Base-by-base conservation (phyloP, 2,329 filamentous ascomycete species). In the Fusarium agapanthi region DNA sequence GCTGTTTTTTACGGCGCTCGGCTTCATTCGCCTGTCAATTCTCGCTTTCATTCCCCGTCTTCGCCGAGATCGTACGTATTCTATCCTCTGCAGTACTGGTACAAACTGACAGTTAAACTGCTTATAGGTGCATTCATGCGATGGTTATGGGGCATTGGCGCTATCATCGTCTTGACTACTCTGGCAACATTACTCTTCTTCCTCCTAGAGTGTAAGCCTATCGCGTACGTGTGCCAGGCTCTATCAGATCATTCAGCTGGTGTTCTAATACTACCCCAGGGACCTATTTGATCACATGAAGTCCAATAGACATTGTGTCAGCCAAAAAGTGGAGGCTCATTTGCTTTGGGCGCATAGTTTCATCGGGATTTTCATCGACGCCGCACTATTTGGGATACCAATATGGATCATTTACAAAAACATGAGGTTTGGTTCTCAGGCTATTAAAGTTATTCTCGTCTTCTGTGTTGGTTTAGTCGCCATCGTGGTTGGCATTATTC, bases 171-270 rank as follows among this genome's bases (percentile, higher is more conserved):
- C 7, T 22, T 18, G n/a, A 8, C 7, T 5, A 35, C 48, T 12
- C 9, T 35, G 3, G 48, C 32, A 26, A 6, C n/a, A 35, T 22
- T 51, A 4, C 10, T 51, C 4, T 51, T 51, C 48, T 35, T 51
- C n/a, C 48, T 51, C 18, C 48, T 51, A 11, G 32, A 51, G 18
- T 51, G 48, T 11, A 15, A 3, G 22, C 32, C 48, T 22, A 51
- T 51, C 48, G 13, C 10, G 48, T 51, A 51, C 30, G 48, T 51
- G 12, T 20, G 4, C 0, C 9, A 0, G 0, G 8, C 2, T 15
- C 32, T 51, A 7, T 12, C 8, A 1, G 0, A 8, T 13, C 7
- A 0, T 11, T 26, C n/a, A 51, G 3, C 15, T 6, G 0, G 3
- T 4, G 0, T 5, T 35, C 48, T 51, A 26, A 51, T 22, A 11